These are phyloP conservation scores for Trichoderma polysporum DNA, from an alignment of 2,329 filamentous ascomycete genomes.

Conservation along the genomic window DNA sequence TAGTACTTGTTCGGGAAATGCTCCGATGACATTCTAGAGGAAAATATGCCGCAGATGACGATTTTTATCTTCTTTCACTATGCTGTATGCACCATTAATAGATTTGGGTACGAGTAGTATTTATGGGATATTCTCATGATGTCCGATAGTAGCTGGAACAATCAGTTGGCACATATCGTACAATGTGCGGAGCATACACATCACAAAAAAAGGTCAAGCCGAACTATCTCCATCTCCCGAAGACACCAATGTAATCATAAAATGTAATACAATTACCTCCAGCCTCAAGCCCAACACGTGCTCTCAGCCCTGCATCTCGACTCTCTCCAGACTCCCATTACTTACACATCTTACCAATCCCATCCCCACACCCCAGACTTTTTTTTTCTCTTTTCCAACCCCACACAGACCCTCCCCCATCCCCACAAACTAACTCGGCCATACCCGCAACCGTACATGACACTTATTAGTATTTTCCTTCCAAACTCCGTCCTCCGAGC, in stretches of 20 bases:
- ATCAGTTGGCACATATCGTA: neutral
- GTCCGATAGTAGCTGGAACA: neutral
- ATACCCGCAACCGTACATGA: slow-evolving; percentile 12
- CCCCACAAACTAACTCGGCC: slow-evolving; percentile 20
- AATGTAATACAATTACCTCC: neutral
- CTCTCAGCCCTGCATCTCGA: neutral
- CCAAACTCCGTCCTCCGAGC: neutral
- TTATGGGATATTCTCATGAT: neutral
- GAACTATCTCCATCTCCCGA: neutral
- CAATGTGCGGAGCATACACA: neutral
- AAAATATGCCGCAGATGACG: neutral
- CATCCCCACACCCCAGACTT: neutral
- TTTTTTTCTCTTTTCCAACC: neutral
- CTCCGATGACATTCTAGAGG: neutral
- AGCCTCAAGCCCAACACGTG: neutral
- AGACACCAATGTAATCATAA: neutral
- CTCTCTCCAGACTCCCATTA: neutral
- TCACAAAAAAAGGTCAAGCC: neutral
- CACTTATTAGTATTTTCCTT: neutral
- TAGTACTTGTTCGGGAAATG: neutral
- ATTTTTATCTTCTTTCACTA: neutral
- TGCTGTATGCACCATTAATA: neutral
- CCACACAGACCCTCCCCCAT: slow-evolving; percentile 3
- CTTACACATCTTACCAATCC: neutral
- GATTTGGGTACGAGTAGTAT: neutral